These are phyloP conservation scores for Papiliotrema terrestris DNA, from an alignment of 1,284 basidiomycete genomes.

Conservation along the genomic window DNA sequence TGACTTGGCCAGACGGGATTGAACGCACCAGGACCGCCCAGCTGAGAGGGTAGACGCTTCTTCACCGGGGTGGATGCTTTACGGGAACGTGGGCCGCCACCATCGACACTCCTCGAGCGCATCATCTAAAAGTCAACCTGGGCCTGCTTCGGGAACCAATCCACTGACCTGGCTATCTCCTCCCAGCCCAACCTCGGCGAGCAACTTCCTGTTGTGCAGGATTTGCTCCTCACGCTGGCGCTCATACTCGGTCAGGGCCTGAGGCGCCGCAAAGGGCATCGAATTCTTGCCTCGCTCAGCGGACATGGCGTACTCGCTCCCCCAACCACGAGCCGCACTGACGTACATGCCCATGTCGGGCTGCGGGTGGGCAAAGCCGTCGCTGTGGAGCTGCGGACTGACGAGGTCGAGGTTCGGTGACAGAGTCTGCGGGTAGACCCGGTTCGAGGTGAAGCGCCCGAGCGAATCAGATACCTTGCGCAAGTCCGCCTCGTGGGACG, in stretches of 20 bases:
- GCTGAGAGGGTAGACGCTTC: slow-evolving; percentile 19
- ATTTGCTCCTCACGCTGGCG: slow-evolving; percentile 36
- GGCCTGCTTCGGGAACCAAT: background rate
- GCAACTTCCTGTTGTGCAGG: slow-evolving; percentile 33
- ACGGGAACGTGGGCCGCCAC: slow-evolving; percentile 1
- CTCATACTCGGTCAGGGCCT: slow-evolving; percentile 36
- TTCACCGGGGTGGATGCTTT: slow-evolving; percentile 25
- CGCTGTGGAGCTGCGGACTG: background rate
- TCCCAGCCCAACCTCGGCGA: slow-evolving; percentile 37
- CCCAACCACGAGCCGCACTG: slow-evolving; percentile 4
- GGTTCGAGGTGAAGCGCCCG: slow-evolving; percentile 3
- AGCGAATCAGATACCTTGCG: slow-evolving; percentile 36
- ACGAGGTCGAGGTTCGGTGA: slow-evolving; percentile 1
- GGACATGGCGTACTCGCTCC: slow-evolving; percentile 21
- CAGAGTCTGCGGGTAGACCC: background rate
- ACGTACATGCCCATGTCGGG: slow-evolving; percentile 20
- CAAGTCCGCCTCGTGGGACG: slow-evolving; percentile 22
- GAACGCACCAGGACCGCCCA: slow-evolving; percentile 25
- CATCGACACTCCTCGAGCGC: slow-evolving; percentile 4
- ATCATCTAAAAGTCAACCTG: background rate
- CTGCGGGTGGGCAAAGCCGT: slow-evolving; percentile 23
- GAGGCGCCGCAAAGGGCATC: slow-evolving; percentile 2
- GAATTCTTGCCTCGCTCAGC: slow-evolving; percentile 20
- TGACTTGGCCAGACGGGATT: background rate
- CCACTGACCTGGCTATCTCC: slow-evolving; percentile 16